Evolutionary conservation across 257 asterid species (phyloP).

Genomic region (Paulownia fortunei): DNA sequence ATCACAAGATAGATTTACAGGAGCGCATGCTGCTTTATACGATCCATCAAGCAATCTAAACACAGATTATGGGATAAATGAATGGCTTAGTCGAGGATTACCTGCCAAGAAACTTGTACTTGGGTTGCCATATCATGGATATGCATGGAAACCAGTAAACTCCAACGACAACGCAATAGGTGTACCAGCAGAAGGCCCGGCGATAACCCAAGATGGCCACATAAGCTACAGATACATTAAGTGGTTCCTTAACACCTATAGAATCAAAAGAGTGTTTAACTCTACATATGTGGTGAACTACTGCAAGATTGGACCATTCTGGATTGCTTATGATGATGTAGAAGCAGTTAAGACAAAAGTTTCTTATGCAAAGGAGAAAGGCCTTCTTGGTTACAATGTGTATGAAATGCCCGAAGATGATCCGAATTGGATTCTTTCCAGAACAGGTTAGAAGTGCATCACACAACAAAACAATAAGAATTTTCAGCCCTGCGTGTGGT

Average conservation of each 20-base stretch:
- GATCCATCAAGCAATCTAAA: constrained; percentile 42
- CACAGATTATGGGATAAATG: constrained; percentile 43
- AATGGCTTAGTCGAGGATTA: constrained; percentile 46
- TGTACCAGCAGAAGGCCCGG: constrained; percentile 38
- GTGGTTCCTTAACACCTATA: constrained; percentile 26
- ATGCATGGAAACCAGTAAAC: constrained; percentile 49
- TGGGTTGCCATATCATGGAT: constrained; percentile 53
- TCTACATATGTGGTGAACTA: constrained; percentile 45
- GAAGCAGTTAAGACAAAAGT: constrained; percentile 45
- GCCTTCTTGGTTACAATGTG: constrained; percentile 39
- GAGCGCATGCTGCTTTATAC: constrained; percentile 44
- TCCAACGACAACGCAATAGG: constrained; percentile 33
- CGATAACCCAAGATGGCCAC: constrained; percentile 34
- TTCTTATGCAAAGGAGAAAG: constrained; percentile 45
- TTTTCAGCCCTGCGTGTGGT: background rate
- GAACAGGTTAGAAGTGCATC: constrained; percentile 40
- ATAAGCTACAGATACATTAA: constrained; percentile 35
- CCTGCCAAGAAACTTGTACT: constrained; percentile 46
- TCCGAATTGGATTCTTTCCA: constrained; percentile 36
- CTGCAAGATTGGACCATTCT: constrained; percentile 23
- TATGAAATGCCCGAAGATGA: constrained; percentile 43
- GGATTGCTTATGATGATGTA: constrained; percentile 47
- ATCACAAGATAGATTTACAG: constrained; percentile 23
- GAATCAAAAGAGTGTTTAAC: constrained; percentile 30
- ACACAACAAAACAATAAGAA: background rate